A percentile compares a stretch with the other conserved stretches of the same genome.
Evolutionary conservation across 2,329 filamentous ascomycete genomes (phyloP).

Genomic region (Cytospora schulzeri): DNA sequence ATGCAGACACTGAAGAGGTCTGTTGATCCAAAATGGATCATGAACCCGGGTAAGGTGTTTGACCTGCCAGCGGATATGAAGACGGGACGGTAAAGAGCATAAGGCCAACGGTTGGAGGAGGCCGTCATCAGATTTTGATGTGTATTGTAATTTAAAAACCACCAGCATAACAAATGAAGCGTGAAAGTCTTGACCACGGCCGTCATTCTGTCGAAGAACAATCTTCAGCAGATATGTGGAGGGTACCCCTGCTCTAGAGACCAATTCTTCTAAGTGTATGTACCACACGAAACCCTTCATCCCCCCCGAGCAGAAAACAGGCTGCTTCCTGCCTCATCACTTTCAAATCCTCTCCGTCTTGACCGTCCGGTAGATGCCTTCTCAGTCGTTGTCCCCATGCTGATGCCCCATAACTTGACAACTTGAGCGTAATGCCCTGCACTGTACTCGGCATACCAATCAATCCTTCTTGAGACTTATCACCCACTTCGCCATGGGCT

Average conservation of each 20-base stretch:
- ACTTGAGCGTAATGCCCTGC: background rate
- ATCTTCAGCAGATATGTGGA: too few relatives aligned
- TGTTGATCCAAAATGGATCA: constrained; percentile 57
- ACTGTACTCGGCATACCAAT: background rate
- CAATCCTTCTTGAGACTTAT: background rate
- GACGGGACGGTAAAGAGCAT: background rate
- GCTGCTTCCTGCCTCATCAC: too few relatives aligned
- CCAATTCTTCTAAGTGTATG: too few relatives aligned
- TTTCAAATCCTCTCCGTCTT: background rate
- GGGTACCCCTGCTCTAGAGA: too few relatives aligned
- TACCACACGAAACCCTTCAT: too few relatives aligned
- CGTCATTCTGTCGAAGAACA: too few relatives aligned
- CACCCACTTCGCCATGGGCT: background rate
- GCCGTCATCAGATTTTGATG: background rate
- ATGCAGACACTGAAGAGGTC: constrained; percentile 66
- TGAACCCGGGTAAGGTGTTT: constrained; percentile 50
- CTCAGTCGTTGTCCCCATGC: background rate
- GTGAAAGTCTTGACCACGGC: background rate
- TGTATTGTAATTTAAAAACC: background rate
- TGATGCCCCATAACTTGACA: background rate
- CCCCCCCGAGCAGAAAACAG: too few relatives aligned
- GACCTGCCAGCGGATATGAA: constrained; percentile 25
- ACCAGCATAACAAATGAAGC: background rate
- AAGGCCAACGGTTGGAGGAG: too few relatives aligned
- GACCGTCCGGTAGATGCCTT: background rate